Evolutionary conservation across 495 filamentous ascomycete species (phyloP).

Genomic region (Chaetomium cochliodes): DNA sequence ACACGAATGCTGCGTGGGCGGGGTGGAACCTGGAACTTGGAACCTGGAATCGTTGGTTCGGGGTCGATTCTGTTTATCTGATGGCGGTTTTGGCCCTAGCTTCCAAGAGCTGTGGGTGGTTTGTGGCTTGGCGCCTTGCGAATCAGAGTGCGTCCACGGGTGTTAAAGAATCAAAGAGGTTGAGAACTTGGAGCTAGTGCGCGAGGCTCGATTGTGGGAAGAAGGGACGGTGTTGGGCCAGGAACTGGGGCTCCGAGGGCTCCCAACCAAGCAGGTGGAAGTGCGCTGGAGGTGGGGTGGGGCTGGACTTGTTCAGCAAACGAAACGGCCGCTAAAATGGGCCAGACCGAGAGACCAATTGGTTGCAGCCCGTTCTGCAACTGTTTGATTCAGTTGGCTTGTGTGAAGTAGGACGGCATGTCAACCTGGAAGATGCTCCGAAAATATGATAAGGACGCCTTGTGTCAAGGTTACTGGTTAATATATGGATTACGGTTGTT

Average conservation of each 20-base stretch:
- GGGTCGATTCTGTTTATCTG: neutral
- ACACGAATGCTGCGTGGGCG: neutral
- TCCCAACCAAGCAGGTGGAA: no score
- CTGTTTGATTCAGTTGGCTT: neutral
- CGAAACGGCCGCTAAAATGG: conserved; percentile 8
- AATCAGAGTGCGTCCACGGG: neutral
- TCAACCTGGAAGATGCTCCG: neutral
- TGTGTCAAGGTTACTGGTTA: no score
- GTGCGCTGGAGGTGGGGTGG: conserved; percentile 7
- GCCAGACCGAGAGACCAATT: conserved; percentile 6
- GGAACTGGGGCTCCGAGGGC: neutral
- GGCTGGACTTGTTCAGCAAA: neutral
- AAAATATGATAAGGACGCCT: no score
- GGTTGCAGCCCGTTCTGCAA: conserved; percentile 6
- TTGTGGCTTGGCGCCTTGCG: neutral
- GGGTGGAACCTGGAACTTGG: neutral
- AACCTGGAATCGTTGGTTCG: neutral
- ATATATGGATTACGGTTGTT: neutral
- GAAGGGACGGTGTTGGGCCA: neutral
- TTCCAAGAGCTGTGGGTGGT: neutral
- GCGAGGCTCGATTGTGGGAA: neutral
- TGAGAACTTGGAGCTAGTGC: neutral
- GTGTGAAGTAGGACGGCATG: neutral
- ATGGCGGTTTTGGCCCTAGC: no score
- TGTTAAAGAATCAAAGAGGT: neutral